phyloP scores from a whole-genome alignment of 2,329 filamentous ascomycete genomes.

The Alternaria solani region DNA sequence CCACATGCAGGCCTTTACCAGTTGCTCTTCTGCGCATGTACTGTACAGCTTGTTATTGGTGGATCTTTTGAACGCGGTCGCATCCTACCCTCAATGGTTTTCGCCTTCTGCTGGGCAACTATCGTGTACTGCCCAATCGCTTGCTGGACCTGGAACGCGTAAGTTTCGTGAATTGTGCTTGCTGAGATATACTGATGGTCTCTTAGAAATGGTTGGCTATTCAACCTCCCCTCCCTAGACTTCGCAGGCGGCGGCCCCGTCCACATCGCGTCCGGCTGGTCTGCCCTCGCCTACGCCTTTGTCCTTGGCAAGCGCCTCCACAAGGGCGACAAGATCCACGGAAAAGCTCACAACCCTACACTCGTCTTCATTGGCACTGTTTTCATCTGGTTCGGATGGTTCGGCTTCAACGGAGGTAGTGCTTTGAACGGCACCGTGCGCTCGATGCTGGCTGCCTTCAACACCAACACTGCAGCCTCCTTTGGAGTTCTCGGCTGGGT shows the following conservation, averaged over 20 bases:
- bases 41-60: constrained; percentile 71
- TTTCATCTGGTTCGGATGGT: constrained; percentile 72
- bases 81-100: constrained; percentile 70
- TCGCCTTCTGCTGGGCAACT: constrained; percentile 69
- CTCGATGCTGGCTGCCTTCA: constrained; percentile 64
- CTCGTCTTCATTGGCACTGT: constrained; percentile 71
- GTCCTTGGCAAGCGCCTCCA: constrained; percentile 67
- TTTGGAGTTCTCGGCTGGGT: constrained; percentile 65
- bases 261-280: constrained; percentile 69
- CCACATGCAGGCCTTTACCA: constrained; percentile 60
- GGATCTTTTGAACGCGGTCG: constrained; percentile 71
- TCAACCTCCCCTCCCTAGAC: constrained; percentile 66
- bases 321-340: constrained; percentile 58
- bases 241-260: constrained; percentile 71
- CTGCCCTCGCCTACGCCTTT: constrained; percentile 70
- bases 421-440: constrained; percentile 59
- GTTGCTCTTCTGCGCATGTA: constrained; percentile 68
- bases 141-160: constrained; percentile 72
- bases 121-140: constrained; percentile 71
- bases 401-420: constrained; percentile 66
- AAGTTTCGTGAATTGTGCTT: constrained; percentile 24
- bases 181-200: background rate
- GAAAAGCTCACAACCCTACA: constrained; percentile 69
- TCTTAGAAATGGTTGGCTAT: constrained; percentile 64
- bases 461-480: constrained; percentile 65